Evolutionary conservation across 2,329 filamentous ascomycete species (phyloP), one percentile per base, ranked within the genome.

Genomic region (Aspergillus quadricinctus): DNA sequence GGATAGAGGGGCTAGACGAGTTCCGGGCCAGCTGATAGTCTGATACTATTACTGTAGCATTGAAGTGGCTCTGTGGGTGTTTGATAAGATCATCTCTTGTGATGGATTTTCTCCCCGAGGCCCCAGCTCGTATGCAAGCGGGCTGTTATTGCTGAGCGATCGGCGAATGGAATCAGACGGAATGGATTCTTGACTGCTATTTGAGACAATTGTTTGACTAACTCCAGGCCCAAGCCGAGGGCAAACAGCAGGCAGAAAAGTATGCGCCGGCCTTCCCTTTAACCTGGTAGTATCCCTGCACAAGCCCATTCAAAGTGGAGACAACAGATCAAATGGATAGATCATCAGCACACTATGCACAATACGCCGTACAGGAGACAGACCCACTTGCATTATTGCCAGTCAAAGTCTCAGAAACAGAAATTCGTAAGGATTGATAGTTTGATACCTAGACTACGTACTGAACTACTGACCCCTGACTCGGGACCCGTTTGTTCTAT

Each of bases 401-500:
- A 6, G 6, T 17, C 31, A 37, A 4, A 11, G 31, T 35, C 31
- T 35, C 31, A 35, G 31, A 17, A 4, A 11, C 31, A 23, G n/a
- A 45, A 45, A 19, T 43, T 21, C n/a, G 40, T 43, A 43, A 43
- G 19, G 4, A 35, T 17, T 17, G 11, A 23, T 23, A 23, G 2
- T 3, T 23, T 23, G 3, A 2, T 23, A 23, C n/a, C n/a, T n/a
- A n/a, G n/a, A n/a, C 14, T 43, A 43, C 17, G n/a, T 21, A 19
- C 23, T 37, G 8, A 21, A 37, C 23, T 50, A 14, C 23, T 51
- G 53, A 57, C 63, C 61, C 63, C 63, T 63, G 61, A 60, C 60
- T 57, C 64, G 63, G 57, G 61, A 55, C 57, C 61, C 61, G 55
- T 59, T 55, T 60, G 57, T 59, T 61, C 57, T 55, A 57, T 53